A percentile compares a stretch with the other conserved stretches of the same genome.
These are phyloP conservation scores for Cryptosporidium muris DNA, from an alignment of 169 alveolate genomes.

Conservation along the genomic window DNA sequence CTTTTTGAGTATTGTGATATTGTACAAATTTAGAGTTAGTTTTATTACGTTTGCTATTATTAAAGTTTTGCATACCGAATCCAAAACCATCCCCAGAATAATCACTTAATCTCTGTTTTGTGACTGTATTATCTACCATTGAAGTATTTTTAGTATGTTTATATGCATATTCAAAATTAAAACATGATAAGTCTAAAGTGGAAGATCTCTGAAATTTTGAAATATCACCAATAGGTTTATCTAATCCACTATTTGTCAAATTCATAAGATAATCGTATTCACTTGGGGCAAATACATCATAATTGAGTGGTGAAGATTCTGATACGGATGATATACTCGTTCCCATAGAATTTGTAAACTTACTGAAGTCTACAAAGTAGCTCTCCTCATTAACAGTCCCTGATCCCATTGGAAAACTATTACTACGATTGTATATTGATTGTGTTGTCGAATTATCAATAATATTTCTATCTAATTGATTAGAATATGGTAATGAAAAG, in stretches of 20 bases:
- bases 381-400: slow-evolving; percentile 49
- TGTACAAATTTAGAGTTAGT: slow-evolving; percentile 19
- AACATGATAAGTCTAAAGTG: slow-evolving; percentile 40
- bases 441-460: neutral
- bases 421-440: slow-evolving; percentile 40
- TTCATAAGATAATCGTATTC: slow-evolving; percentile 19
- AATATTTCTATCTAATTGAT: neutral
- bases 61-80: neutral
- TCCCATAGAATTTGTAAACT: slow-evolving; percentile 29
- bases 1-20: too few species aligned
- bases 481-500: too few species aligned
- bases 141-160: too few species aligned
- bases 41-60: slow-evolving; percentile 26
- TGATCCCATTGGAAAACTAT: slow-evolving; percentile 53
- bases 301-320: neutral
- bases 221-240: slow-evolving; percentile 34
- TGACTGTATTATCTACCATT: too few species aligned
- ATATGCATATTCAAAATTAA: too few species aligned
- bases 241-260: slow-evolving; percentile 30
- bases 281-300: too few species aligned
- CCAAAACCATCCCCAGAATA: slow-evolving; percentile 32
- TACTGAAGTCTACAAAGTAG: slow-evolving; percentile 45
- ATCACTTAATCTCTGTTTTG: neutral
- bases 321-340: slow-evolving; percentile 12
- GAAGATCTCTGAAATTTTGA: slow-evolving; percentile 50